A percentile compares a stretch with the other conserved stretches of the same genome.
These are phyloP conservation scores for Malassezia obtusa DNA, from an alignment of 1,284 basidiomycete genomes.

Conservation along the genomic window DNA sequence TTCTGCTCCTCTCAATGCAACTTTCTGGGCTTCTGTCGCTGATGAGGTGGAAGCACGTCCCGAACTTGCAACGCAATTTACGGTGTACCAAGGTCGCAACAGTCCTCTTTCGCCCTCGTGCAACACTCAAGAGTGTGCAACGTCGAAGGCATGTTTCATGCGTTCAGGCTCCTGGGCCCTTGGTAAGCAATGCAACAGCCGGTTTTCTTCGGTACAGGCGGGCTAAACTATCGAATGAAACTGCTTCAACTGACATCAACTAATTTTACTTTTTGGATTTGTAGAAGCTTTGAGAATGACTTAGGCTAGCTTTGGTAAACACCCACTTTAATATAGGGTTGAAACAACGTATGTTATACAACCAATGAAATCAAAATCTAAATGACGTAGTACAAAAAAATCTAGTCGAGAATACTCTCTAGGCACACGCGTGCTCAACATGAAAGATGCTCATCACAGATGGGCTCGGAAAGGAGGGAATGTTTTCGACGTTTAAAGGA, in stretches of 20 bases:
- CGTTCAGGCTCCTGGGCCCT: constrained; percentile 59
- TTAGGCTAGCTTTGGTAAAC: too few species aligned
- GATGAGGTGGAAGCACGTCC: constrained; percentile 60
- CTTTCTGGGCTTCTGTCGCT: constrained; percentile 71
- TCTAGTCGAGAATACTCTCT: too few species aligned
- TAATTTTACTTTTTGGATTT: too few species aligned
- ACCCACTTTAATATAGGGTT: too few species aligned
- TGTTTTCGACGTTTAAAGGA: not conserved
- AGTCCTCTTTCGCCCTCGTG: constrained; percentile 55
- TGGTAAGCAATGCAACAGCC: constrained; percentile 49
- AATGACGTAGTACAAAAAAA: too few species aligned
- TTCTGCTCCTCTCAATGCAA: constrained; percentile 65
- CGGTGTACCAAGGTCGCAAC: constrained; percentile 62
- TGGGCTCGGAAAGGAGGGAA: not conserved
- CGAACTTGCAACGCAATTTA: constrained; percentile 60
- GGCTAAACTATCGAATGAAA: too few species aligned
- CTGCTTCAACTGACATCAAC: too few species aligned
- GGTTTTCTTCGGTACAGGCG: constrained; percentile 50
- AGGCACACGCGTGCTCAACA: not conserved
- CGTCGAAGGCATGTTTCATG: constrained; percentile 68
- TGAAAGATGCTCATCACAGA: not conserved
- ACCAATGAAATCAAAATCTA: too few species aligned
- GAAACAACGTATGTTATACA: too few species aligned
- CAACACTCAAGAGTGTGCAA: constrained; percentile 54
- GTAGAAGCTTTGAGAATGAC: too few species aligned